Evolutionary conservation across 805 yeast genomes (phyloP), one percentile per base, ranked within the genome.

Genomic region (Candida tibetensis): DNA sequence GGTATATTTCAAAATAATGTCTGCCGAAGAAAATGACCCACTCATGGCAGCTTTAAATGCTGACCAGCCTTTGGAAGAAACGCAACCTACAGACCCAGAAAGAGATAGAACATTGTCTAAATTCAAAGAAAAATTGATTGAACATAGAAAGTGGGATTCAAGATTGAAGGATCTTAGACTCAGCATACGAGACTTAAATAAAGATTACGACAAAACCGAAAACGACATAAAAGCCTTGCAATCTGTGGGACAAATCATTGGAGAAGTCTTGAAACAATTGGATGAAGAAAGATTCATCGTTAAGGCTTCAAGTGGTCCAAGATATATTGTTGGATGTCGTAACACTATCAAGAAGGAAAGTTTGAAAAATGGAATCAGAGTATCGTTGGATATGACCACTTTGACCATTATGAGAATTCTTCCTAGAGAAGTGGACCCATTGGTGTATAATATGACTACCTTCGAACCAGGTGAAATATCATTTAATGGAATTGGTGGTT

Each of bases 401-500:
- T 74, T 93, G 52, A 93, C 99, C 14, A 93, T 93, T 45, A 93
- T 93, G 99, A 81, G 99, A 56, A 83, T 93, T 30, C 74, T 93
- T 52, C 99, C 99, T 13, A 79, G 99, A 57, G 99, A 93, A 64
- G 98, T 95, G 34, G 99, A 93, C 65, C 99, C 99, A 9, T 73
- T 90, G 56, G 98, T 93, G 47, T 93, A 93, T 64, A 93, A 91
- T 66, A 93, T 93, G 99, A 90, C 99, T 4, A 83, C 95, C 2
- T 87, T 93, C 57, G 95, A 90, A 62, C 96, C 96, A n/a, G 98
- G 96, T 45, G 97, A 89, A 54, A 82, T 91, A 45, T 84, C 96
- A 15, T 93, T 93, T 64, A 83, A 83, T 42, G 93, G 95, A 25
- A 89, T 93, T 57, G 99, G 99, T 74, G 99, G 99, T 44, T 76